phyloP scores from a whole-genome alignment of 768 basidiomycete genomes.

The Mycena venus region DNA sequence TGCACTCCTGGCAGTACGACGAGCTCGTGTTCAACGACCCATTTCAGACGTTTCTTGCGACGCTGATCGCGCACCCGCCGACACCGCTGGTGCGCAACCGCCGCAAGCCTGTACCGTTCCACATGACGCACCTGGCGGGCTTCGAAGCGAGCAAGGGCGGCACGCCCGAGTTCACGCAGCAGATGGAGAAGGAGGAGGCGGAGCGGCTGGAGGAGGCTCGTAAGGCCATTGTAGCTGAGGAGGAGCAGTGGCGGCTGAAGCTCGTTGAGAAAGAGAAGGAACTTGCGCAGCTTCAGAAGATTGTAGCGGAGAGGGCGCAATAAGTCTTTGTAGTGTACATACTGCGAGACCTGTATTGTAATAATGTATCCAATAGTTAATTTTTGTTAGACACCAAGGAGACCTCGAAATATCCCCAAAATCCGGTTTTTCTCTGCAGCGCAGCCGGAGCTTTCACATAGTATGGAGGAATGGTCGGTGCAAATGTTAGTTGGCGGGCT shows the following conservation, averaged over 20 bases:
- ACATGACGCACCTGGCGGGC: constrained; percentile 72
- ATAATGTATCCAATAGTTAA: no score
- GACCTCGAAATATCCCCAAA: no score
- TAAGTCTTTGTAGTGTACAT: not conserved
- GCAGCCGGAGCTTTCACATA: no score
- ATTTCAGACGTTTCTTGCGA: constrained; percentile 85
- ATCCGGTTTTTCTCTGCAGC: no score
- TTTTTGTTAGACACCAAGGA: no score
- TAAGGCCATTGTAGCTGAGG: constrained; percentile 78
- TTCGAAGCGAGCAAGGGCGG: constrained; percentile 77
- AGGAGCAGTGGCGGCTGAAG: constrained; percentile 75
- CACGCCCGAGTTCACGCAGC: constrained; percentile 85
- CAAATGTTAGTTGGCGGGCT: no score
- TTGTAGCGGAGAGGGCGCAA: constrained; percentile 48
- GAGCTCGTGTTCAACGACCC: constrained; percentile 98
- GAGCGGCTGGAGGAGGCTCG: constrained; percentile 84
- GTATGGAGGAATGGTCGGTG: no score
- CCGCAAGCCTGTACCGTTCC: constrained; percentile 78
- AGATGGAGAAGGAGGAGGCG: constrained; percentile 91
- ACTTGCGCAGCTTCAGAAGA: constrained; percentile 75
- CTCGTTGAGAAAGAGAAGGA: constrained; percentile 90
- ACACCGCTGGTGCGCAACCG: constrained; percentile 80
- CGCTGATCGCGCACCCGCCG: constrained; percentile 86
- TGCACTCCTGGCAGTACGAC: constrained; percentile 99
- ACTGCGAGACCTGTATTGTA: not conserved